Conservation (phyloP, 2,329 filamentous ascomycete species). For the Periconia macrospinosa region DNA sequence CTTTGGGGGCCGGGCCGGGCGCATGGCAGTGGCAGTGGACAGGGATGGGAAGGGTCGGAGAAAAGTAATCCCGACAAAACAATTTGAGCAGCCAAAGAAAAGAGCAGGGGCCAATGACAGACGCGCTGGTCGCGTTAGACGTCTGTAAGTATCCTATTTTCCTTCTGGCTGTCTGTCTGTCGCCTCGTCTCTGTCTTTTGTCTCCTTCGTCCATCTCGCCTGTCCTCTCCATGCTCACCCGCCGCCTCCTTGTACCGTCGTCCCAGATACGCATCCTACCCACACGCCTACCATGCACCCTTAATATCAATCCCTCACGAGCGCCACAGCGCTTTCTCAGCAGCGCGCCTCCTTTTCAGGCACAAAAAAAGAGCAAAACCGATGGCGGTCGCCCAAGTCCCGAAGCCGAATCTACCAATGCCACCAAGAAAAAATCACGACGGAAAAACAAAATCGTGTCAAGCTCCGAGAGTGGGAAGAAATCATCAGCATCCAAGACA, state of each 20-base stretch:
- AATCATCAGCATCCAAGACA: neutral
- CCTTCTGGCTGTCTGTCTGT: neutral
- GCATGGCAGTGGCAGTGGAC: too few species aligned
- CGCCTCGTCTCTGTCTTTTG: neutral
- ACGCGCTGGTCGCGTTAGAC: neutral
- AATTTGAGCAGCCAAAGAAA: too few species aligned
- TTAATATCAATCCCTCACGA: constrained; percentile 8
- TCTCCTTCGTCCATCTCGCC: neutral
- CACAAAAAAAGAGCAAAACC: constrained; percentile 5
- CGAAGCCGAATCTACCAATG: neutral
- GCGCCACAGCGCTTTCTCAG: constrained; percentile 17
- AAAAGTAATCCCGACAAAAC: neutral
- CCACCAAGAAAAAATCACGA: neutral
- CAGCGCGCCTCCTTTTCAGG: constrained; percentile 13
- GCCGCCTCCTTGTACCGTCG: constrained; percentile 22
- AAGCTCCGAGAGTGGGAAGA: too few species aligned
- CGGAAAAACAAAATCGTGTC: too few species aligned
- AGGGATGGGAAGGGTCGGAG: too few species aligned
- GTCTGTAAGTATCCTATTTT: neutral
- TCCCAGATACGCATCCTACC: constrained; percentile 17
- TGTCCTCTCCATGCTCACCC: constrained; percentile 28
- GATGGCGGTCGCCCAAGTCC: neutral
- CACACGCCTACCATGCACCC: constrained; percentile 25
- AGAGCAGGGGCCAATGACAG: too few species aligned
- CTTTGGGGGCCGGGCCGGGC: too few species aligned